Evolutionary conservation across 139 green algal genomes (phyloP).

Genomic region (Closterium sp.): DNA sequence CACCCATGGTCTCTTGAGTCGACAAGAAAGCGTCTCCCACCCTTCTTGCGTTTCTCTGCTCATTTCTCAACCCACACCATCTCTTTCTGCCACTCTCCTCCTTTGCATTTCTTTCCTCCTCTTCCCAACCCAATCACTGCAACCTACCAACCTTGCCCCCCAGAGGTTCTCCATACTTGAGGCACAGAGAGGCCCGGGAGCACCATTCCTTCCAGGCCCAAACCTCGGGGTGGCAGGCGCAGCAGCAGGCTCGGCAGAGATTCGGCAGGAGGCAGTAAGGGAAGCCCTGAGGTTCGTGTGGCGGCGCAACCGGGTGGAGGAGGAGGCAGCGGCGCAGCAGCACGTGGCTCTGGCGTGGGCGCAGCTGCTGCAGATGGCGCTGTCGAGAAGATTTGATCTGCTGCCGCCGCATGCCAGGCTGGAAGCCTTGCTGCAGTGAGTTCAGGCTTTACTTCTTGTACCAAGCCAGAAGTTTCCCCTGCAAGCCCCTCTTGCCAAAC

Average conservation of each 20-base stretch:
- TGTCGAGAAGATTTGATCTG: constrained; percentile 30
- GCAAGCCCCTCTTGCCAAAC: too few species aligned
- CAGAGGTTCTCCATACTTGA: background rate
- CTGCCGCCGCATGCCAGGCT: background rate
- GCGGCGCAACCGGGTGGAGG: constrained; percentile 13
- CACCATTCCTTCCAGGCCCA: background rate
- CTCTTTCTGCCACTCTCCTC: background rate
- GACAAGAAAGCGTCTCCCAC: too few species aligned
- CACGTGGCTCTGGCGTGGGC: constrained; percentile 30
- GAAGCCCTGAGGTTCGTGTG: constrained; percentile 21
- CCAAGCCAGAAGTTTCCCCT: too few species aligned
- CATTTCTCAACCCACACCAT: background rate
- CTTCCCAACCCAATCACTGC: background rate
- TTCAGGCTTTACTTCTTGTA: too few species aligned
- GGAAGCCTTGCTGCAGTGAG: constrained; percentile 36
- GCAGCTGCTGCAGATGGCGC: constrained; percentile 35
- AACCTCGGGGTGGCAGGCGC: background rate
- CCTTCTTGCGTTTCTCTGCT: too few species aligned
- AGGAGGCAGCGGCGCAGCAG: constrained; percentile 41
- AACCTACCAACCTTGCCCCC: too few species aligned
- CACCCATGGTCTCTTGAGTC: too few species aligned
- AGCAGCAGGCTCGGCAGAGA: background rate
- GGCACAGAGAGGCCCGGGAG: background rate
- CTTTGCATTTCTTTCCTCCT: background rate
- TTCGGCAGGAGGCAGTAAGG: constrained; percentile 22